phyloP scores from a whole-genome alignment of 192 early-diverging fungal species.

The Dispira simplex region DNA sequence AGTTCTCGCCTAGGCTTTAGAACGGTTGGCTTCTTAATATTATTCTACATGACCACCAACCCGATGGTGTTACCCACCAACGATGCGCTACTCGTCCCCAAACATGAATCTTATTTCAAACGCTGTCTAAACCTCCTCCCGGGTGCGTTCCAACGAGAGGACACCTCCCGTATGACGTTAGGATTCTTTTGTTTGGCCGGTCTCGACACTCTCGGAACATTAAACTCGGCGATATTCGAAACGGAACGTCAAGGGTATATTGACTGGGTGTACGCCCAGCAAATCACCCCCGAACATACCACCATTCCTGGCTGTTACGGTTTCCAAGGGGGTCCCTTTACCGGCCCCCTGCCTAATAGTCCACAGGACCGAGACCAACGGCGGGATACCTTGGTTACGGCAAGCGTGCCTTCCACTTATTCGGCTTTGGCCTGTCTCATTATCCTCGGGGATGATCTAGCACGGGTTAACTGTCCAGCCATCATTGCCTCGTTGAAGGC shows the following conservation, averaged over 20 bases:
- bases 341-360: constrained; percentile 21
- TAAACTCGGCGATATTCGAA: constrained; percentile 34
- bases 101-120: constrained; percentile 57
- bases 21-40: no score
- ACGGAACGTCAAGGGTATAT: constrained; percentile 51
- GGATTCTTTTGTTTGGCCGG: constrained; percentile 69
- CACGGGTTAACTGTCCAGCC: constrained; percentile 56
- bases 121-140: constrained; percentile 55
- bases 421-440: constrained; percentile 66
- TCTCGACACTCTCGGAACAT: constrained; percentile 58
- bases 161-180: constrained; percentile 75
- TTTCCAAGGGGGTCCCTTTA: constrained; percentile 33
- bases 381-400: constrained; percentile 29
- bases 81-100: neutral
- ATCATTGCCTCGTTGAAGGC: constrained; percentile 37
- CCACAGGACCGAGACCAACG: constrained; percentile 7
- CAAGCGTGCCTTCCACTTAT: constrained; percentile 74
- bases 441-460: constrained; percentile 78
- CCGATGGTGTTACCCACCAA: neutral
- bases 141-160: constrained; percentile 41
- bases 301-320: constrained; percentile 16
- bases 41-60: neutral
- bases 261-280: constrained; percentile 96
- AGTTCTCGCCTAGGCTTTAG: no score
- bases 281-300: constrained; percentile 33